Evolutionary conservation across 2,329 filamentous ascomycete species (phyloP), one percentile per base, ranked within the genome.

Genomic region (Hypomyces rosellus): DNA sequence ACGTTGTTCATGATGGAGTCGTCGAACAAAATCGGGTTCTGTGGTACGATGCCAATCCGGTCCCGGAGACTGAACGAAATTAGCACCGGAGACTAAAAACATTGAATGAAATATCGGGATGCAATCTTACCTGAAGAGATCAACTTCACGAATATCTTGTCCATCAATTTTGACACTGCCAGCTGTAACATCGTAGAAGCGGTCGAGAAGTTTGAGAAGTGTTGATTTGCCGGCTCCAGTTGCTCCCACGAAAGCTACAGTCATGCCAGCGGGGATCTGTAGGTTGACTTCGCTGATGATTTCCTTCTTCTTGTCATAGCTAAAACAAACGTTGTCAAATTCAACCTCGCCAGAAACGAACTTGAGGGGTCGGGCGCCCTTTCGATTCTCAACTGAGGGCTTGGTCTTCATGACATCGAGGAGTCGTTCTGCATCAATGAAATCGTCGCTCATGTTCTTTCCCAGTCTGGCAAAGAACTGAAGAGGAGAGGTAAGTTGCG

Each of bases 401-500:
- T 81, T 74, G 16, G 74, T 79, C 54, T 72, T 71, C 77, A 82
- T 80, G 42, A 83, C 73, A 50, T 79, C 76, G 14, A 82, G 64
- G 20, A 83, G 69, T 20, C 76, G 72, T 60, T 83, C 77, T 5
- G 79, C 78, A 50, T 81, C 73, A 41, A 82, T 77, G 34, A 83
- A 70, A 50, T 80, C 74, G 54, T 74, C 72, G 50, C 77, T 78
- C 54, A 83, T 73, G 45, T 66, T 75, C 59, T 77, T 79, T 6
- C 80, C 78, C 25, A 82, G 66, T 15, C 70, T 69, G 6, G 78
- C 76, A 61, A 89, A 88, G 65, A 86, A 88, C 56, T 83, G 83
- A 48, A 89, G 74, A 2, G 86, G 86, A 2, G 79, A 77, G 41
- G 85, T 85, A 36, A 89, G 73, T 60, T 89, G 85, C 15, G 78